Evolutionary conservation across 345 rosid species (phyloP).

Genomic region (Capsella bursapastoris): DNA sequence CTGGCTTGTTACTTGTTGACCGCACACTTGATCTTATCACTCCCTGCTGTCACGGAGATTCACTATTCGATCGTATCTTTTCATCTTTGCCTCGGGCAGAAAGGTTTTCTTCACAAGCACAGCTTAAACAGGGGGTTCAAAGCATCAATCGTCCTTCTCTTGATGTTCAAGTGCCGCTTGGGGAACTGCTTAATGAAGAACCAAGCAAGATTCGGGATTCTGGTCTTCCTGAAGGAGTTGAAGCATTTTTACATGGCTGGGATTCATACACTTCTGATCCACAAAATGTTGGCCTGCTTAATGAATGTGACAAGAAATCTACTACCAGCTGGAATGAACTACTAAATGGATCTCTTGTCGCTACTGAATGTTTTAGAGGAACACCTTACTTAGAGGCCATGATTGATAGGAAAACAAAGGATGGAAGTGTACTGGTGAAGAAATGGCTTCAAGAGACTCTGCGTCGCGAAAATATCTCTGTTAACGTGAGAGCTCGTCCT

Average conservation of each 20-base stretch:
- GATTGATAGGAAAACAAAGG: slow-evolving; percentile 83
- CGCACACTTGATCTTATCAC: slow-evolving; percentile 95
- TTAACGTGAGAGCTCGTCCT: slow-evolving; percentile 67
- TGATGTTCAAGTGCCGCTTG: slow-evolving; percentile 79
- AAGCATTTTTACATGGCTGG: slow-evolving; percentile 83
- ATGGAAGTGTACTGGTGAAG: slow-evolving; percentile 81
- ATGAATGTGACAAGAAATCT: slow-evolving; percentile 47
- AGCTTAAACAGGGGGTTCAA: slow-evolving; percentile 53
- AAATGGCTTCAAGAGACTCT: slow-evolving; percentile 94
- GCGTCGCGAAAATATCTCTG: slow-evolving; percentile 63
- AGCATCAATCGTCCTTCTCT: slow-evolving; percentile 66
- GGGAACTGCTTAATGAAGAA: slow-evolving; percentile 60
- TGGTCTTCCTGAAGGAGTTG: slow-evolving; percentile 58
- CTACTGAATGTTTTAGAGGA: slow-evolving; percentile 75
- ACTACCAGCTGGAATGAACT: slow-evolving; percentile 46
- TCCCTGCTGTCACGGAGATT: slow-evolving; percentile 91
- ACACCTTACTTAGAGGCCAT: slow-evolving; percentile 87
- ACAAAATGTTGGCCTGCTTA: slow-evolving; percentile 44
- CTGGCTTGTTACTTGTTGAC: slow-evolving; percentile 86
- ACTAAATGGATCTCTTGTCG: slow-evolving; percentile 71
- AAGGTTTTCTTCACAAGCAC: slow-evolving; percentile 59
- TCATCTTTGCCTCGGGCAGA: slow-evolving; percentile 79
- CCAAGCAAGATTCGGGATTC: slow-evolving; percentile 49
- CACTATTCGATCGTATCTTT: slow-evolving; percentile 84
- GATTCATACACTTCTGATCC: slow-evolving; percentile 51